Evolutionary conservation across 2,329 filamentous ascomycete species (phyloP), one percentile per base, ranked within the genome.

Genomic region (Botryotinia globosa): DNA sequence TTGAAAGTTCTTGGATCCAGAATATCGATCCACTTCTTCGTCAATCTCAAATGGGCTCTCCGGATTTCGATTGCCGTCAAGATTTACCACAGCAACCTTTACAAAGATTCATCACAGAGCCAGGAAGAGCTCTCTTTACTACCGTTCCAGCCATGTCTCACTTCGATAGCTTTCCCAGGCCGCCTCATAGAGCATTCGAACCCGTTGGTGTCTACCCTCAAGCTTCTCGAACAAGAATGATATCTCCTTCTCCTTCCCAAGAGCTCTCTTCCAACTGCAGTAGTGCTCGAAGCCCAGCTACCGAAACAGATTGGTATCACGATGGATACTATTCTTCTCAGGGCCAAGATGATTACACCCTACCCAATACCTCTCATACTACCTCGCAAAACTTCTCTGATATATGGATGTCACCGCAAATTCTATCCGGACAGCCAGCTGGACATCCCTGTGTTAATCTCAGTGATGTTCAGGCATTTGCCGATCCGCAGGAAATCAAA

Each of bases 391-490:
- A 51, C 22, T 73, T 74, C 42, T 59, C 59, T 22, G 73, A 75
- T 63, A 10, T 45, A 16, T 74, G 61, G 39, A 42, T 48, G 25
- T 56, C 67, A 37, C 54, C 62, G 37, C 37, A 42, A 20, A 29
- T 32, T 32, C 72, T 73, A 69, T 29, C 32, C 7, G 25, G 56
- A 6, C 45, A 39, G 7, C 66, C 69, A 12, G 45, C 71, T 42
- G 73, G 74, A 34, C 59, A 65, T 25, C 45, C 48, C n/a, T 75
- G 73, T 58, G 77, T 80, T n/a, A 76, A 78, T 34, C 72, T 79
- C 62, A 76, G 73, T 59, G 76, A 80, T 73, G 75, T 80, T 20
- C 79, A 80, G 72, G 71, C 59, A 7, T 72, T 79, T 67, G 72
- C 77, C 14, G 78, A 79, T 69, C 51, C 73, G 2, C 73, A 77